These are phyloP conservation scores for Blastocystis sp. DNA, from an alignment of 352 stramenopile genomes.

Conservation along the genomic window DNA sequence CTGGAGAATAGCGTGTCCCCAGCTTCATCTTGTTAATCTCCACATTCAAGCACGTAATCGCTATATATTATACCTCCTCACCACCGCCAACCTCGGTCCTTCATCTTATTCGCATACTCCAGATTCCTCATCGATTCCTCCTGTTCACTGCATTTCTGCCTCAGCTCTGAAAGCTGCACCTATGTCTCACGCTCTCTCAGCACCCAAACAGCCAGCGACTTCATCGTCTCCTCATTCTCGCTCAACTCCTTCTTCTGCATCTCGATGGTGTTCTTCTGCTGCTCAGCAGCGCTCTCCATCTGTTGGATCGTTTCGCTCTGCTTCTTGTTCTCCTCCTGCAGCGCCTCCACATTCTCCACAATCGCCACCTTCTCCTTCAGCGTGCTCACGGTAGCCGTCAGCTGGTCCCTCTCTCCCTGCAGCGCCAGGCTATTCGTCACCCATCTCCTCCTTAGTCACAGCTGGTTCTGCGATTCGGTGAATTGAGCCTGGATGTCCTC, in stretches of 20 bases:
- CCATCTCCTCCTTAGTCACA: not conserved
- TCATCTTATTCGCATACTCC: conserved; percentile 24
- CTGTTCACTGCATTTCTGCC: not conserved
- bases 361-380: conserved; percentile 1
- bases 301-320: not conserved
- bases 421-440: too few relatives aligned
- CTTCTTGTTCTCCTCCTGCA: not conserved
- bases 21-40: conserved; percentile 56
- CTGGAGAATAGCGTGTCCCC: not conserved
- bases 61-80: not conserved
- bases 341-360: not conserved
- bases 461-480: not conserved
- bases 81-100: conserved; percentile 11
- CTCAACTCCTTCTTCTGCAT: not conserved
- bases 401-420: too few relatives aligned
- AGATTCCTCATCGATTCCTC: conserved; percentile 3
- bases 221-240: not conserved
- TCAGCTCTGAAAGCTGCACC: not conserved
- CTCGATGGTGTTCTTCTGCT: not conserved
- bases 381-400: not conserved
- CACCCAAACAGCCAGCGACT: not conserved
- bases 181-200: not conserved
- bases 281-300: not conserved
- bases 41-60: conserved; percentile 16
- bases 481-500: not conserved